These are phyloP conservation scores for Hibiscus tridactylites DNA, from an alignment of 345 rosid species.

Conservation along the genomic window DNA sequence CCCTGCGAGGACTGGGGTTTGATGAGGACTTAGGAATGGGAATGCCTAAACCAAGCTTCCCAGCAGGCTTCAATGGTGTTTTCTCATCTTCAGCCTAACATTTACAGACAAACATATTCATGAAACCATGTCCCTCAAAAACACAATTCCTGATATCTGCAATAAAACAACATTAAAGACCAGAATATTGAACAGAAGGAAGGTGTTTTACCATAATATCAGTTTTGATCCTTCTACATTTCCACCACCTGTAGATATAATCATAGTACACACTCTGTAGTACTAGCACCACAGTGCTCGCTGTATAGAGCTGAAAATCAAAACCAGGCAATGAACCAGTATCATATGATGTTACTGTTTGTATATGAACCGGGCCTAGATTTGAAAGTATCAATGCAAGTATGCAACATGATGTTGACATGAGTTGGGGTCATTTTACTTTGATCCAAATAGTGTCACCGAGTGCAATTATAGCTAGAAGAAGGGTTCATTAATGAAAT, in stretches of 20 bases:
- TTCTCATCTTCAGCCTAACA: constrained; percentile 40
- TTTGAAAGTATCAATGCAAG: too few species aligned
- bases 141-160: background rate
- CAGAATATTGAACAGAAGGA: constrained; percentile 4
- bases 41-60: constrained; percentile 32
- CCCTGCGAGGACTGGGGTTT: constrained; percentile 33
- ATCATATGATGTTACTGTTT: too few species aligned
- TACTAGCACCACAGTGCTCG: constrained; percentile 62
- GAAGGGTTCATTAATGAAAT: background rate
- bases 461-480: background rate
- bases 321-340: background rate
- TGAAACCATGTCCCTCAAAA: background rate
- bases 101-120: background rate
- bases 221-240: constrained; percentile 18
- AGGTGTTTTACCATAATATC: constrained; percentile 24
- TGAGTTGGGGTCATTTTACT: background rate
- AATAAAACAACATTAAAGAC: background rate
- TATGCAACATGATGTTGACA: background rate
- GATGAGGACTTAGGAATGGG: constrained; percentile 45
- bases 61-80: constrained; percentile 33
- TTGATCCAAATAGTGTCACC: too few species aligned
- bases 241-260: constrained; percentile 41
- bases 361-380: too few species aligned
- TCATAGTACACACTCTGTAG: constrained; percentile 78
- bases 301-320: constrained; percentile 59